Percentiles rank a stretch among this genome's conserved stretches.
Conservation (phyloP, 805 yeast species). For the Naumovozyma castellii region DNA sequence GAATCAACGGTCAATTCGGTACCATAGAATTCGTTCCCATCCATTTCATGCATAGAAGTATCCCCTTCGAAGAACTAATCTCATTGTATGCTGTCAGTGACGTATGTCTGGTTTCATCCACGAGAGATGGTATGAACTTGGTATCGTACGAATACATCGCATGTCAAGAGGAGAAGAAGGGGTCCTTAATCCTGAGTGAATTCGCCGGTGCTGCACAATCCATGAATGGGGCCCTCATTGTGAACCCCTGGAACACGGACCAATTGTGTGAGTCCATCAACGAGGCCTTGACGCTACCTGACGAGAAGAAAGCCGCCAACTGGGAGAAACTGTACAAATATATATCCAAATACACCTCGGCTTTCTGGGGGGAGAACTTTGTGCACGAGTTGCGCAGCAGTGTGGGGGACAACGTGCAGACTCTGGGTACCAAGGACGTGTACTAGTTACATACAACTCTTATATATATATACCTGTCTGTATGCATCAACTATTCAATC, state of each 20-base stretch:
- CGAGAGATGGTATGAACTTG: slow-evolving; percentile 96
- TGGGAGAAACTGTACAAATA: slow-evolving; percentile 76
- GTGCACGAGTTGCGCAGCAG: slow-evolving; percentile 64
- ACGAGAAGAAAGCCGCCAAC: slow-evolving; percentile 65
- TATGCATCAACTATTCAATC: neutral
- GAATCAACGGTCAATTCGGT: slow-evolving; percentile 91
- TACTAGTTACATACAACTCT: neutral
- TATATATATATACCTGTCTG: neutral
- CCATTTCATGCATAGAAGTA: slow-evolving; percentile 86
- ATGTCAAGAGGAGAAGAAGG: slow-evolving; percentile 76
- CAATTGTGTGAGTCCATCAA: slow-evolving; percentile 75
- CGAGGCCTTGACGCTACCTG: slow-evolving; percentile 76
- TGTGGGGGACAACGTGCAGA: neutral
- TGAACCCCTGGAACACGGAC: slow-evolving; percentile 96
- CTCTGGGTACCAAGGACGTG: neutral
- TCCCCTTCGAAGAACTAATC: slow-evolving; percentile 82
- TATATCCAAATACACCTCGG: slow-evolving; percentile 84
- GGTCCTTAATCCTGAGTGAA: slow-evolving; percentile 78
- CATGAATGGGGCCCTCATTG: slow-evolving; percentile 87
- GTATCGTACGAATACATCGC: slow-evolving; percentile 94
- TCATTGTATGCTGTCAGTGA: slow-evolving; percentile 77
- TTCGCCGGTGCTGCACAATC: slow-evolving; percentile 98
- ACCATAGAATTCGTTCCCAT: slow-evolving; percentile 95
- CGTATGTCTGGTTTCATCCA: slow-evolving; percentile 82
- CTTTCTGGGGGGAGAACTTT: slow-evolving; percentile 92